A percentile compares a stretch with the other conserved stretches of the same genome.
Conservation (phyloP, 371 early-diverging fungal species). For the Mortierella polycephala region DNA sequence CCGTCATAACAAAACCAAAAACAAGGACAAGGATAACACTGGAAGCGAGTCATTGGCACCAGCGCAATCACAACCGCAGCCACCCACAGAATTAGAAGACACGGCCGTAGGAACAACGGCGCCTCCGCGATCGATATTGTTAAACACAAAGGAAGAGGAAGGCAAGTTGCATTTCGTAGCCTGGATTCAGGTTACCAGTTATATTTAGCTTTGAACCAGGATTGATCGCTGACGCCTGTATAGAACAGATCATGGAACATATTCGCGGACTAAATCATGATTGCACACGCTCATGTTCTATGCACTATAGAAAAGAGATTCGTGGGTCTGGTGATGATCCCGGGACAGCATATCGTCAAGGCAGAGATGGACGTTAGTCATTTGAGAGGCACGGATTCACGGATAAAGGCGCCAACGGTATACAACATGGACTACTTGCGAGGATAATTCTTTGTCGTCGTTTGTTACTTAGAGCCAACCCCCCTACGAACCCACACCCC, state of each 20-base stretch:
- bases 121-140: background rate
- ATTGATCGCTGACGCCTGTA: no score
- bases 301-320: slow-evolving; percentile 68
- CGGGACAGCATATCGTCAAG: slow-evolving; percentile 82
- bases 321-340: slow-evolving; percentile 90
- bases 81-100: background rate
- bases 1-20: background rate
- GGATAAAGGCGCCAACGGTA: slow-evolving; percentile 14
- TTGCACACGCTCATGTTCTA: no score
- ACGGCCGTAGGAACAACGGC: background rate
- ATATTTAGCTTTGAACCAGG: background rate
- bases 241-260: background rate
- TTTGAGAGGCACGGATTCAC: slow-evolving; percentile 23
- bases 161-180: slow-evolving; percentile 2
- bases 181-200: background rate
- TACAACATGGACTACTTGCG: slow-evolving; percentile 27
- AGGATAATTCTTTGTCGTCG: slow-evolving; percentile 4
- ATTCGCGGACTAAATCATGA: no score
- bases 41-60: background rate
- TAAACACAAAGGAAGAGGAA: slow-evolving; percentile 7
- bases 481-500: no score
- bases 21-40: background rate
- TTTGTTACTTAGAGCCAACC: no score
- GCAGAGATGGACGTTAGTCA: slow-evolving; percentile 68
- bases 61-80: background rate